Conservation (phyloP, 371 early-diverging fungal genomes). For the Coemansia sp. region DNA sequence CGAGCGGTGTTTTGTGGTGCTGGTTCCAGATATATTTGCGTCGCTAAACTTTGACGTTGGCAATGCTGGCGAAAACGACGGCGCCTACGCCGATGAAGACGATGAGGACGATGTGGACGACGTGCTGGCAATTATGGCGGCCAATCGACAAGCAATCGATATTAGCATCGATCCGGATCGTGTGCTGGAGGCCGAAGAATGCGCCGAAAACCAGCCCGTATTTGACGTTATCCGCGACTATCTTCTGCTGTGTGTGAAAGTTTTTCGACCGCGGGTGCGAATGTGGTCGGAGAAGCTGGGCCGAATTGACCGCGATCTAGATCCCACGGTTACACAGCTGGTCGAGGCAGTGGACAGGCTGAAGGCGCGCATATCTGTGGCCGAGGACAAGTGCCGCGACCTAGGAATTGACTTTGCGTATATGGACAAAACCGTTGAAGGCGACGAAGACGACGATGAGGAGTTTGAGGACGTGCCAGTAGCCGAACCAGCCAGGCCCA, state of each 20-base stretch:
- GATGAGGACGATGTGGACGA: constrained; percentile 11
- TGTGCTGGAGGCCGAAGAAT: constrained; percentile 57
- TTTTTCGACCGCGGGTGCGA: constrained; percentile 53
- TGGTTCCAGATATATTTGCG: constrained; percentile 30
- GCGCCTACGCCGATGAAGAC: neutral
- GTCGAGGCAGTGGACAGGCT: constrained; percentile 52
- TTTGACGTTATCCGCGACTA: constrained; percentile 65
- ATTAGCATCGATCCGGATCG: constrained; percentile 57
- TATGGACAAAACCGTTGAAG: neutral
- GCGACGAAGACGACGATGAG: constrained; percentile 24
- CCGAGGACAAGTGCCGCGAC: constrained; percentile 55
- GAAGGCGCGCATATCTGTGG: constrained; percentile 49
- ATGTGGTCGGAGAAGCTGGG: constrained; percentile 57
- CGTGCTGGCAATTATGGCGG: constrained; percentile 53
- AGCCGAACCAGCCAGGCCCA: neutral
- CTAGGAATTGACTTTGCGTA: constrained; percentile 53
- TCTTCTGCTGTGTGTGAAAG: constrained; percentile 54
- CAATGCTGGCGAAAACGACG: neutral
- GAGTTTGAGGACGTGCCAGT: constrained; percentile 38
- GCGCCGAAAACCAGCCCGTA: constrained; percentile 58
- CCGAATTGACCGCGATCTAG: constrained; percentile 53
- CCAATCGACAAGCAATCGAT: constrained; percentile 61
- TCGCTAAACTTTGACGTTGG: neutral
- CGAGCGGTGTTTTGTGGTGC: constrained; percentile 27
- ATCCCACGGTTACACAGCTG: constrained; percentile 47